A percentile compares a stretch with the other conserved stretches of the same genome.
phyloP scores from a whole-genome alignment of 345 rosid genomes.

The Lumnitzera racemosa region DNA sequence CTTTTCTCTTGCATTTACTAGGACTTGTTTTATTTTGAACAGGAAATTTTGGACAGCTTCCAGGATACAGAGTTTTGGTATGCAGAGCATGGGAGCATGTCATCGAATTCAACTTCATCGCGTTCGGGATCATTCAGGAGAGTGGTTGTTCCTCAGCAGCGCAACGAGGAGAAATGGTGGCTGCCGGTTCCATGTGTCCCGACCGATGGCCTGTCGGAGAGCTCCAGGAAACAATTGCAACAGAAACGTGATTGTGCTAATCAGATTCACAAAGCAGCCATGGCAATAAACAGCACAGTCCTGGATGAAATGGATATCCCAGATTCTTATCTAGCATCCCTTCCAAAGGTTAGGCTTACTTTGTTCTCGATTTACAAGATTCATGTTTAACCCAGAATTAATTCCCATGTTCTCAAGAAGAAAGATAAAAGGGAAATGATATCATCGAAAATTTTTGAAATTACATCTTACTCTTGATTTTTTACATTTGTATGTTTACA shows the following conservation, averaged over 20 bases:
- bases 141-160: conserved; percentile 5
- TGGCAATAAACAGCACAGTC: conserved; percentile 45
- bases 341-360: conserved; percentile 40
- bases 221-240: conserved; percentile 36
- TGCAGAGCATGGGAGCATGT: conserved; percentile 30
- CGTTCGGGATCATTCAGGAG: conserved; percentile 11
- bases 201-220: conserved; percentile 36
- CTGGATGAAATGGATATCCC: conserved; percentile 61
- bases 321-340: conserved; percentile 32
- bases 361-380: no score
- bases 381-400: no score
- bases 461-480: no score
- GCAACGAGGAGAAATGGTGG: conserved; percentile 61
- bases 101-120: conserved; percentile 1
- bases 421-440: no score
- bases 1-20: not conserved
- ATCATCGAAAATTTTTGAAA: no score
- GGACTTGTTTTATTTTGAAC: not conserved
- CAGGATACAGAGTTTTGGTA: conserved; percentile 38
- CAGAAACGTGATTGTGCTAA: conserved; percentile 40
- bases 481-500: no score
- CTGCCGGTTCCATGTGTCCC: conserved; percentile 48
- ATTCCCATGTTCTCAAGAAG: no score
- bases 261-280: conserved; percentile 54
- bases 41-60: conserved; percentile 42